Evolutionary conservation across 2,329 filamentous ascomycete species (phyloP).

Genomic region (Magnaporthiopsis rhizophila): DNA sequence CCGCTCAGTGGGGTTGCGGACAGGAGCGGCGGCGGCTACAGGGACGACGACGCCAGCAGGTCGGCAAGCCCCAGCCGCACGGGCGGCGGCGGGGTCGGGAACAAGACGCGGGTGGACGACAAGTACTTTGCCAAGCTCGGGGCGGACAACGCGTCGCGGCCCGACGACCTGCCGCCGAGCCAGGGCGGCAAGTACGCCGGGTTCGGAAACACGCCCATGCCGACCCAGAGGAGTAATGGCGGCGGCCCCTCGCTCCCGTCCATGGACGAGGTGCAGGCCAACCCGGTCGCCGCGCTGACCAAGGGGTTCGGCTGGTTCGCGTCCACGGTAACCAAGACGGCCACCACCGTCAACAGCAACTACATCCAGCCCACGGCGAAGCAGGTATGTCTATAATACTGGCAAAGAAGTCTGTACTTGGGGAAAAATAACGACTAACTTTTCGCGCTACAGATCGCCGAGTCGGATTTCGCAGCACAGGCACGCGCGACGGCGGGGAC

Average conservation of each 20-base stretch:
- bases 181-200: slow-evolving; percentile 90
- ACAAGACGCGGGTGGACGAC: slow-evolving; percentile 63
- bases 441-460: slow-evolving; percentile 52
- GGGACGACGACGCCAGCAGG: slow-evolving; percentile 19
- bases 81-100: slow-evolving; percentile 25
- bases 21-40: slow-evolving; percentile 6
- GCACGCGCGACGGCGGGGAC: slow-evolving; percentile 55
- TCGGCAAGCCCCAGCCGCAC: slow-evolving; percentile 24
- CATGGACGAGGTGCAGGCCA: slow-evolving; percentile 83
- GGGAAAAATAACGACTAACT: not conserved
- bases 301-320: slow-evolving; percentile 96
- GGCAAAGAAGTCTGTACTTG: no score
- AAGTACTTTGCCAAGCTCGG: slow-evolving; percentile 85
- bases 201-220: slow-evolving; percentile 71
- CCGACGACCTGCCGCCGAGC: slow-evolving; percentile 68
- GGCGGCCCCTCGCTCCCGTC: slow-evolving; percentile 44
- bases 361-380: slow-evolving; percentile 91
- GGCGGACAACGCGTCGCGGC: slow-evolving; percentile 68
- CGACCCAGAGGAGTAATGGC: slow-evolving; percentile 34
- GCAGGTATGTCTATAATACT: slow-evolving; percentile 57
- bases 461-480: slow-evolving; percentile 68
- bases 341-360: slow-evolving; percentile 81
- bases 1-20: slow-evolving; percentile 18
- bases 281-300: slow-evolving; percentile 78
- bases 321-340: slow-evolving; percentile 78